These are phyloP conservation scores for Simmondsia chinensis DNA, from an alignment of 148 eudicot genomes.

Conservation along the genomic window DNA sequence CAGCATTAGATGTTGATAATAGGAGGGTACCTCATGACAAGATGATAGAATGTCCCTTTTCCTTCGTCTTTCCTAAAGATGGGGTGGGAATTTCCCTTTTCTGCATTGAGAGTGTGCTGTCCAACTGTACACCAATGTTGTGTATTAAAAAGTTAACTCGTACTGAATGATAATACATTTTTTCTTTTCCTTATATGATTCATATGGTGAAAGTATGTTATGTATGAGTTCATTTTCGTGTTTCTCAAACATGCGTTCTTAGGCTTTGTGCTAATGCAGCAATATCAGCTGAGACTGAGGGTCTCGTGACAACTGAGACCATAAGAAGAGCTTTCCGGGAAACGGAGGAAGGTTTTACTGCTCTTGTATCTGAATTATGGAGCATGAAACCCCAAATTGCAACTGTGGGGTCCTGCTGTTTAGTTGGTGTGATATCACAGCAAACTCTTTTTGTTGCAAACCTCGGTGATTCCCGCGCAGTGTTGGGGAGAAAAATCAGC, in stretches of 20 bases:
- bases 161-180: too few relatives aligned
- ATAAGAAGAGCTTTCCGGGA: slow-evolving; percentile 46
- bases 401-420: slow-evolving; percentile 61
- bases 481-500: slow-evolving; percentile 50
- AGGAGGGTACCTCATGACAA: too few relatives aligned
- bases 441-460: slow-evolving; percentile 59
- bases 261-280: slow-evolving; percentile 49
- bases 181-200: too few relatives aligned
- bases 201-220: too few relatives aligned
- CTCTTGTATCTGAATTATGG: slow-evolving; percentile 42
- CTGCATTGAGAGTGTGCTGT: too few relatives aligned
- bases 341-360: slow-evolving; percentile 58
- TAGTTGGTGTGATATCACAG: slow-evolving; percentile 50
- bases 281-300: slow-evolving; percentile 29
- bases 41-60: too few relatives aligned
- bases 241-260: slow-evolving; percentile 24
- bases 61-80: too few relatives aligned
- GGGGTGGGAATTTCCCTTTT: too few relatives aligned
- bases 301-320: slow-evolving; percentile 51
- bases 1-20: too few relatives aligned
- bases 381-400: slow-evolving; percentile 42
- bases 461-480: slow-evolving; percentile 71
- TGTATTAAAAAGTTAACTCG: too few relatives aligned
- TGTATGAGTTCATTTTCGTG: too few relatives aligned
- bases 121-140: too few relatives aligned